phyloP scores from a whole-genome alignment of 176 grass and related monocot species.

The Luzula sylvatica region DNA sequence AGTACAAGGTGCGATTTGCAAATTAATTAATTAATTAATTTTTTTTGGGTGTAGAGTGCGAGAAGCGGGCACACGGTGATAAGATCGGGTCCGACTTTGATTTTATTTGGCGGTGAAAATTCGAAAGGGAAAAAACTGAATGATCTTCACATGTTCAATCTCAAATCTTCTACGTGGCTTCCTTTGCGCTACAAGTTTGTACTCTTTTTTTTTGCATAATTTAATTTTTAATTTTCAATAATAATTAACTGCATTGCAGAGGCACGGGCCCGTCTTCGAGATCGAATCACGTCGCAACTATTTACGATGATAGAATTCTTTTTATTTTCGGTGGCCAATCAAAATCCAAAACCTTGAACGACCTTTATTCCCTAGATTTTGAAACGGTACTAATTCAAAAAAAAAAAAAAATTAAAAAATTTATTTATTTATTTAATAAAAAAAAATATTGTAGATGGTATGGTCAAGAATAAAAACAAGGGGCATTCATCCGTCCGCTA shows the following conservation, averaged over 20 bases:
- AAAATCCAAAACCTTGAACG: constrained; percentile 88
- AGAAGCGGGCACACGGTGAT: constrained; percentile 85
- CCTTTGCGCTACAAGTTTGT: constrained; percentile 95
- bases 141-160: constrained; percentile 97
- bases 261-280: constrained; percentile 87
- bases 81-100: constrained; percentile 74
- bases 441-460: constrained; percentile 77
- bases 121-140: constrained; percentile 86
- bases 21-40: not conserved
- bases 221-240: too few relatives aligned
- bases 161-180: constrained; percentile 95
- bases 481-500: constrained; percentile 83
- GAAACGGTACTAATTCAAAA: constrained; percentile 96
- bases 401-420: too few relatives aligned
- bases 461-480: constrained; percentile 89
- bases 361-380: constrained; percentile 82
- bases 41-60: constrained; percentile 46
- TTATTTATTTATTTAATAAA: too few relatives aligned
- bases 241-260: constrained; percentile 21
- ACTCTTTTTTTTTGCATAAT: not conserved
- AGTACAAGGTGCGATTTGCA: not conserved
- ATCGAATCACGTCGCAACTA: constrained; percentile 73
- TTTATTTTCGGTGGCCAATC: constrained; percentile 90
- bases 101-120: constrained; percentile 90
- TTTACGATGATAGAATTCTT: constrained; percentile 83